Base-by-base conservation (phyloP, 108 stramenopile species). In the Aurantiochytrium sp. region DNA sequence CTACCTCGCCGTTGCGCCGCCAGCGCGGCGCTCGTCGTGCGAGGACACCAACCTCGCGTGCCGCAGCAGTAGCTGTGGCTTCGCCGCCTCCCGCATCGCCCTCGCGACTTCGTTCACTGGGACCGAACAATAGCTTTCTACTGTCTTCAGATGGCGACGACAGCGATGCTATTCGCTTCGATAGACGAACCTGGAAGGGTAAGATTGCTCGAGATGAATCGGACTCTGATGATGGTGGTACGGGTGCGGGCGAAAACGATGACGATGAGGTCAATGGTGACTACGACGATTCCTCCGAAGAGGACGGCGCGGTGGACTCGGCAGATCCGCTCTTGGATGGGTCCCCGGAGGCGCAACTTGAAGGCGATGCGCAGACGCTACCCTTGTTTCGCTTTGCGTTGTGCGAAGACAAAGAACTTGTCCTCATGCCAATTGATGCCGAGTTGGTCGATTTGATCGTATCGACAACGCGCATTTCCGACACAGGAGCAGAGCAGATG, bases 401-500 rank as follows among this genome's bases (percentile, higher is more conserved):
- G 16, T 47, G n/a, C n/a, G 51, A 83, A 18, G 76, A 53, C 16
- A 47, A 53, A 16, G 49, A 83, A 23, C 28, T 83, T 10, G 51
- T 83, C n/a, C 1, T 83, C 0, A 47, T 47, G 49, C 45, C 76
- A 12, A 83, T 83, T 35, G 76, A 83, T 23, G 76, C 76, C n/a
- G 76, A 83, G 76, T 23, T 83, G 19, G 51, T 83, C 10, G 76
- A 83, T 45, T 45, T 83, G 45, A 53, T 83, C 6, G 51, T 83
- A 18, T 83, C 76, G n/a, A 83, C 51, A 12, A 83, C 76, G 76
- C 76, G 76, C 51, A 47, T 83, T 23, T 83, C 49, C 76, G 76
- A 83, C 19, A 83, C 51, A 6, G 76, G 51, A 12, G 51, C 76
- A 6, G 76, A 83, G 4, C 18, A 47, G 4, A 53, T 83, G 76